A percentile compares a stretch with the other conserved stretches of the same genome.
phyloP scores from a whole-genome alignment of 345 rosid genomes.

The Eucalyptus urophylla region DNA sequence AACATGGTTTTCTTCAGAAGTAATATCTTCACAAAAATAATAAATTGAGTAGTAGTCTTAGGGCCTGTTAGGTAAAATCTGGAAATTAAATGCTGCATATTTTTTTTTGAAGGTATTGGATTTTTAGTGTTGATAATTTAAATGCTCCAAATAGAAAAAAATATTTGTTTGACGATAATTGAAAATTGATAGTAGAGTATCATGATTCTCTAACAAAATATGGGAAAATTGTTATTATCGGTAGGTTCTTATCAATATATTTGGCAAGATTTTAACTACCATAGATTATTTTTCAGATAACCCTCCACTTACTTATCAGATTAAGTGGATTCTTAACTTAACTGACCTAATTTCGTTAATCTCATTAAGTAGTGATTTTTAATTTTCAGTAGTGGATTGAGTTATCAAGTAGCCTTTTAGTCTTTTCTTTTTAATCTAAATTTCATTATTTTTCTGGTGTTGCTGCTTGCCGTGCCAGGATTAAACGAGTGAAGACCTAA shows the following conservation, averaged over 20 bases:
- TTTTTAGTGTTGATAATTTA: neutral
- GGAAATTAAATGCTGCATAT: neutral
- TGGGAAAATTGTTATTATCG: fast-evolving
- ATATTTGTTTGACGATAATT: neutral
- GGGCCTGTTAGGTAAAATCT: neutral
- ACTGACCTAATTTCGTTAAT: neutral
- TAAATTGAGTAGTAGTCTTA: neutral
- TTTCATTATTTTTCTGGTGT: neutral
- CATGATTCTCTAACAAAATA: neutral
- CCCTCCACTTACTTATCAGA: neutral
- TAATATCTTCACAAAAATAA: too few relatives aligned
- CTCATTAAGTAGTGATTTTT: neutral
- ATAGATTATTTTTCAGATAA: neutral
- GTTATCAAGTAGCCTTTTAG: neutral
- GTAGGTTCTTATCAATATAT: neutral
- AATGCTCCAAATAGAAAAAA: neutral
- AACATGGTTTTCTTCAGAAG: too few relatives aligned
- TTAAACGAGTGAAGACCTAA: neutral
- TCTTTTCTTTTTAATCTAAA: neutral
- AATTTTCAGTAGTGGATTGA: fast-evolving
- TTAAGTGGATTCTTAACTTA: neutral
- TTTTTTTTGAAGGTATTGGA: neutral
- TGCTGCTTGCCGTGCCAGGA: neutral
- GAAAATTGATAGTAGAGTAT: neutral
- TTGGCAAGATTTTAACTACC: neutral